Evolutionary conservation across 176 grass and related monocot genomes (phyloP), one percentile per base, ranked within the genome.

Genomic region (Avena eriantha): DNA sequence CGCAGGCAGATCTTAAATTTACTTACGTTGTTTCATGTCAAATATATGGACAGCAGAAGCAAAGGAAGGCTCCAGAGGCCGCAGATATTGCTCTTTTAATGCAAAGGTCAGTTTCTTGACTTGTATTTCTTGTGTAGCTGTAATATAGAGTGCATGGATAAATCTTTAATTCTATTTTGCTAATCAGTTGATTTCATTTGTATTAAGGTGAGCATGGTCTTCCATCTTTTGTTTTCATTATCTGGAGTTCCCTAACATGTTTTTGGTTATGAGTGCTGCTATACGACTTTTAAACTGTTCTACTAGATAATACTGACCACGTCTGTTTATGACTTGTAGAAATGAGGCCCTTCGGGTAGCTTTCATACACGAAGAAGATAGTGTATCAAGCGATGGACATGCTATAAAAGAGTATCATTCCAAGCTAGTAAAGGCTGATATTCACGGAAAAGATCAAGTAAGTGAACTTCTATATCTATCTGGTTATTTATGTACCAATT

Each of bases 11-110:
- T 92, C 87, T 98, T 69, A 98, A 98, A 89, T 98, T 98, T 92
- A 98, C 89, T 60, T 98, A 98, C 45, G 96, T 98, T 34, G 85
- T 98, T 82, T 98, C 96, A 61, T 98, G 96, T 81, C 96, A 98
- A 92, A 98, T 98, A 88, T 98, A 98, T 83, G 96, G 96, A 82
- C 90, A 94, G 36, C 96, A 98, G 90, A 98, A 98, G 56, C 93
- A 98, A 86, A 98, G 84, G 80, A 94, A 92, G 66, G 87, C 91
- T 80, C 90, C 63, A 84, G 93, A 98, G 81, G 93, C 96, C 79
- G 87, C 88, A 41, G 96, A 98, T 91, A 96, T 98, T 90, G 90
- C 92, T 75, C 92, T 98, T 59, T 83, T 98, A 73, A 79, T 98
- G 87, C 96, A 98, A 65, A 98, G 93, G 96, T 96, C 80, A 43